Conservation (phyloP, 2,329 filamentous ascomycete genomes). For the Fusarium decemcellulare region DNA sequence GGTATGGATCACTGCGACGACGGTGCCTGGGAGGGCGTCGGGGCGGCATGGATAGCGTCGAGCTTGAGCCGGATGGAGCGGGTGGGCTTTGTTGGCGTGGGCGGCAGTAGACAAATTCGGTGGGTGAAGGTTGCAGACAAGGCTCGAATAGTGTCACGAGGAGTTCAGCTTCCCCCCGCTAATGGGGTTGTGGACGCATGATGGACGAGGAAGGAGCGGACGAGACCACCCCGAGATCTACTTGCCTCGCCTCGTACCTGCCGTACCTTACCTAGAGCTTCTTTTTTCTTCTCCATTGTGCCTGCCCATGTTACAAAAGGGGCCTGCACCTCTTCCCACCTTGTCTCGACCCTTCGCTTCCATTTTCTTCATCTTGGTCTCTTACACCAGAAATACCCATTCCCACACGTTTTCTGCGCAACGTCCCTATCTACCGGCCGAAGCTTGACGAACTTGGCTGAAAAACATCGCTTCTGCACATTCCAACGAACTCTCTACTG, state of each 20-base stretch:
- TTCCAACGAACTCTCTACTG: too few species aligned
- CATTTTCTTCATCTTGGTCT: conserved; percentile 11
- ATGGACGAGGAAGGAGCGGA: conserved; percentile 28
- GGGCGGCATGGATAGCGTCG: conserved; percentile 28
- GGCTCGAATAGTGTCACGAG: conserved; percentile 33
- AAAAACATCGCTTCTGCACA: background rate
- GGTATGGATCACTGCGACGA: background rate
- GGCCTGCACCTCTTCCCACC: conserved; percentile 35
- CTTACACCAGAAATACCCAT: conserved; percentile 6
- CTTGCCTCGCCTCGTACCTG: conserved; percentile 21
- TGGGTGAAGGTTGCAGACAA: conserved; percentile 4
- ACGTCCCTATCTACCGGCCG: too few species aligned
- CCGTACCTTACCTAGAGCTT: conserved; percentile 24
- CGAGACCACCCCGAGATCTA: conserved; percentile 33
- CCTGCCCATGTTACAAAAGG: conserved; percentile 21
- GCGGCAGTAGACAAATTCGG: conserved; percentile 8
- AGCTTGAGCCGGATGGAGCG: conserved; percentile 27
- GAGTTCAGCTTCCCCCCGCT: conserved; percentile 11
- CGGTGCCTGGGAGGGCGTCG: conserved; percentile 10
- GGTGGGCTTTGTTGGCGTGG: conserved; percentile 16
- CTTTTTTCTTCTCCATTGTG: conserved; percentile 21
- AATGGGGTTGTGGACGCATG: conserved; percentile 34
- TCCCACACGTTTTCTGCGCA: background rate
- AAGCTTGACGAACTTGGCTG: background rate
- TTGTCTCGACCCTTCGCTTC: conserved; percentile 3